Base-by-base conservation (phyloP, 345 rosid species). In the Ceriops decandra region DNA sequence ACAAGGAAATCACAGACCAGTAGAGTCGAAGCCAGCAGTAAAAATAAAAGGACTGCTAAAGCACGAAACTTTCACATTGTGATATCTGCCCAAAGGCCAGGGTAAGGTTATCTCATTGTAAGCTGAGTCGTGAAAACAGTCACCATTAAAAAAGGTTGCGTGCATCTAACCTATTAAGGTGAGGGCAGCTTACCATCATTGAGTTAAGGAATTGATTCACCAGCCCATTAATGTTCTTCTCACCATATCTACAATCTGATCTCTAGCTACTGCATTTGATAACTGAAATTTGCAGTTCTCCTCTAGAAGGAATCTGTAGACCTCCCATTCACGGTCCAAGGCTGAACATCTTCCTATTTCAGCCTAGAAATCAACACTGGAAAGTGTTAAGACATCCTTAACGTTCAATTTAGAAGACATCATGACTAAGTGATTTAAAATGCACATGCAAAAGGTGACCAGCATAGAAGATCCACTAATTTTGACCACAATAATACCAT, bases 181-280 rank as follows among this genome's bases (percentile, higher is more conserved):
- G 17, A 24, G 26, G 3, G 30, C 28, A 56, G 28, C 24, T 24
- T 24, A 56, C 30, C 24, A 13, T 21, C 13, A 24, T 16, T 11
- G 58, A 57, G 63, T 35, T 59, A 52, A 69, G 33, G 65, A 13
- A 58, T 11, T 9, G 28, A 21, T 74, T 90, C 77, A 88, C 92
- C 85, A 92, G 58, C 98, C 95, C 95, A 87, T 90, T 52, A 92
- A 70, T 24, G 87, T 70, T 83, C 90, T 82, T 79, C 95, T 81
- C 65, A 90, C 98, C 71, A 68, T 84, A 64, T 90, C 85, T 30
- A 72, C 91, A 70, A 88, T 88, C 78, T 83, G 85, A 69, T 75
- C 80, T 68, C 88, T 85, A 65, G 82, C 85, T 60, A 61, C 72
- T 53, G 13, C 53, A n/a, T 47, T 78, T 10, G 80, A 73, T 26